These are phyloP conservation scores for Parathielavia hyrcaniae DNA, from an alignment of 495 filamentous ascomycete genomes.

Conservation along the genomic window DNA sequence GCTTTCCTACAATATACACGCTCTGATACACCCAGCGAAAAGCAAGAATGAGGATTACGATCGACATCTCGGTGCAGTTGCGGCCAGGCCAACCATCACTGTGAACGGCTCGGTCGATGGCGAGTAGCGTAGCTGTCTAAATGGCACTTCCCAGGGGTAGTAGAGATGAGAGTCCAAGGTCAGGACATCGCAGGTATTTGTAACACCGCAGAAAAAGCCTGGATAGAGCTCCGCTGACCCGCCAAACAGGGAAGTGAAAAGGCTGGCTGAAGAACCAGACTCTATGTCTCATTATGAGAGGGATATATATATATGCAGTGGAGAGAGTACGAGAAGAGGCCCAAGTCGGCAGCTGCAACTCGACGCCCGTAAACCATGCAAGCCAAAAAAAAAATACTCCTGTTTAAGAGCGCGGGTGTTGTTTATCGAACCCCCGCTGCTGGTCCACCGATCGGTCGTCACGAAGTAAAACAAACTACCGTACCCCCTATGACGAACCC, in stretches of 20 bases:
- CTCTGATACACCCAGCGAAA: conserved; percentile 3
- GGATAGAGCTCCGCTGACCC: no score
- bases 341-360: background rate
- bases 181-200: no score
- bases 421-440: background rate
- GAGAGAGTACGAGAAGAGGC: background rate
- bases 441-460: background rate
- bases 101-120: background rate
- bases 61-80: no score
- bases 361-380: background rate
- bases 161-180: no score
- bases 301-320: background rate
- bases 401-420: background rate
- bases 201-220: no score
- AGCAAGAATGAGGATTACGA: no score
- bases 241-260: background rate
- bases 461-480: background rate
- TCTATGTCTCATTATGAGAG: conserved; percentile 10
- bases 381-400: background rate
- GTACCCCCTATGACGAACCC: conserved; percentile 4
- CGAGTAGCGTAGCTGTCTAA: no score
- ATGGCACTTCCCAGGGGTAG: no score
- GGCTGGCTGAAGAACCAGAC: background rate
- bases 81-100: no score
- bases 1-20: background rate